Conservation (phyloP, 441 rosid genomes). For the Adansonia grandidieri region DNA sequence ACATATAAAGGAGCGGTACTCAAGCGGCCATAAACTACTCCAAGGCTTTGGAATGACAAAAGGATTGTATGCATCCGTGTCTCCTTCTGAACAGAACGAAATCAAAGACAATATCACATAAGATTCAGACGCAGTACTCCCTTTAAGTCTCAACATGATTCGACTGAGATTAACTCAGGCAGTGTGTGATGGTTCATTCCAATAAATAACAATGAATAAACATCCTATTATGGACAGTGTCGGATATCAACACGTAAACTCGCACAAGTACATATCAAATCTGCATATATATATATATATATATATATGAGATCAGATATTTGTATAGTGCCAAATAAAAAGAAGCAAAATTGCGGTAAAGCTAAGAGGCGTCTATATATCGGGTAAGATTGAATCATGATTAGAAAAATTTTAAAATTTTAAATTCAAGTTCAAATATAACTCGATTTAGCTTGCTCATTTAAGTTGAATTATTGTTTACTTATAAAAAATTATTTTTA, state of each 20-base stretch:
- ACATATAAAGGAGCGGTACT: conserved; percentile 65
- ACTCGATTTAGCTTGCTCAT: no score
- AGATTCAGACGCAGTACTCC: background rate
- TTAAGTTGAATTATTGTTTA: no score
- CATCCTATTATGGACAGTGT: no score
- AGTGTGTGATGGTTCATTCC: background rate
- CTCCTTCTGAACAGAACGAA: conserved; percentile 47
- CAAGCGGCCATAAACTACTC: conserved; percentile 65
- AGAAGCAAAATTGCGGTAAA: background rate
- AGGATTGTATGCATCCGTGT: conserved; percentile 55
- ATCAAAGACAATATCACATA: conserved; percentile 18
- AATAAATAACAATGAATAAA: background rate
- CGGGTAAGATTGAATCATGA: no score
- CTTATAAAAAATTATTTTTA: no score
- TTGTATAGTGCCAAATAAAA: background rate
- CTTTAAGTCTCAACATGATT: background rate
- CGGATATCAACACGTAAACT: background rate
- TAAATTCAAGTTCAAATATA: no score
- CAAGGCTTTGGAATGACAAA: conserved; percentile 61
- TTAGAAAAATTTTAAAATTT: no score
- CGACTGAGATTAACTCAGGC: background rate
- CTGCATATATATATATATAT: background rate
- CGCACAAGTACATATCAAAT: background rate
- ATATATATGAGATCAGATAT: background rate
- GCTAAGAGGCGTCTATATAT: background rate